These are phyloP conservation scores for Lactarius vividus DNA, from an alignment of 768 basidiomycete genomes.

Conservation along the genomic window DNA sequence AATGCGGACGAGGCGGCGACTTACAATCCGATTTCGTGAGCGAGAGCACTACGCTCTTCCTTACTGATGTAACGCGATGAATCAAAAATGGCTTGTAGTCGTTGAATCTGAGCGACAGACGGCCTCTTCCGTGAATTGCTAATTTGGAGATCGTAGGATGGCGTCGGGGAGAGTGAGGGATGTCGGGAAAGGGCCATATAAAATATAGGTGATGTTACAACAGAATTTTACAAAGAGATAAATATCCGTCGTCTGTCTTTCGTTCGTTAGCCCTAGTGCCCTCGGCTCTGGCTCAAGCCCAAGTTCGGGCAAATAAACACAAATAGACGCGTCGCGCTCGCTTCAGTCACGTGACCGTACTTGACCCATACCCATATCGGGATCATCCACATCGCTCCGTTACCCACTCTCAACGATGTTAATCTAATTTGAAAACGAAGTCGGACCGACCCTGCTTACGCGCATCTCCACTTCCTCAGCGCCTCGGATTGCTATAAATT, in stretches of 20 bases:
- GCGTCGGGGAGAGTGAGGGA: conserved; percentile 8
- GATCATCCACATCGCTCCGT: neutral
- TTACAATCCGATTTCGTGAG: conserved; percentile 13
- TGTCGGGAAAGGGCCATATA: conserved; percentile 8
- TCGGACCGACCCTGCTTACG: neutral
- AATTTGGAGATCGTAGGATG: conserved; percentile 6
- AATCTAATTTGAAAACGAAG: too few relatives aligned
- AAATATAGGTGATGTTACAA: conserved; percentile 6
- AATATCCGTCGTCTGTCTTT: neutral
- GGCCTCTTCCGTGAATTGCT: conserved; percentile 15
- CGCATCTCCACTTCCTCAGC: neutral
- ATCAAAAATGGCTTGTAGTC: conserved; percentile 17
- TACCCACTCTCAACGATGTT: too few relatives aligned
- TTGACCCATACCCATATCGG: too few relatives aligned
- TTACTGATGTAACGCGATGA: conserved; percentile 18
- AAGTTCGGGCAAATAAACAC: neutral
- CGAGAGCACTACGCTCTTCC: conserved; percentile 15
- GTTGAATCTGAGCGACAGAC: conserved; percentile 12
- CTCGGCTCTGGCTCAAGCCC: neutral
- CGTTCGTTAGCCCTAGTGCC: neutral
- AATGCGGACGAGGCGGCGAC: neutral
- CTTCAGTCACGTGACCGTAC: conserved; percentile 7
- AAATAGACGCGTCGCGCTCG: conserved; percentile 25
- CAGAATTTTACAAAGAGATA: conserved; percentile 13
- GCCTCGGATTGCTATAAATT: neutral